Evolutionary conservation across 2,329 filamentous ascomycete species (phyloP), one percentile per base, ranked within the genome.

Genomic region (Onygenales sp.): DNA sequence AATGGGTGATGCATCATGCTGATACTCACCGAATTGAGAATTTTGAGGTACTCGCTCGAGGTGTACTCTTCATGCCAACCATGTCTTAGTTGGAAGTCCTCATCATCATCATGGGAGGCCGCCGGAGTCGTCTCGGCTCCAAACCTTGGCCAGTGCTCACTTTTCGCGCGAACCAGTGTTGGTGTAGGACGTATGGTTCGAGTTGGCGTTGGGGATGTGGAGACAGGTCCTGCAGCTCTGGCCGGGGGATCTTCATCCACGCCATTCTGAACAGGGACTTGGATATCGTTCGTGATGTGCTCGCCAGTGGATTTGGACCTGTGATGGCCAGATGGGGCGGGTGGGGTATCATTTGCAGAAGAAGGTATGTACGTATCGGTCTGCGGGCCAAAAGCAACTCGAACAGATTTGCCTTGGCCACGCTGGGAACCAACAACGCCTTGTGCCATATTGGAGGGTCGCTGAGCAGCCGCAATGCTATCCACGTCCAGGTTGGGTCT

Each of bases 41-140:
- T 81, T 54, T 87, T 86, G 62, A 94, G 86, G 63, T 94, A 91
- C 65, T 95, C 89, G 61, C 90, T 87, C 4, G 87, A 94, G 65
- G 89, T 87, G 67, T 95, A 90, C 69, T 95, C 89, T 61, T 91
- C 87, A 65, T 95, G 89, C 75, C 93, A 96, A 47, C 91, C 91
- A 73, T 96, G 91, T 48, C 91, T 82, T 67, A 85, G 80, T 57
- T 77, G 68, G 65, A 77, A 79, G 57, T 75, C 73, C 58, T 75
- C 78, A 57, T 79, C 79, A 39, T 71, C 71, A 39, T 73, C 74
- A 42, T 63, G 63, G 8, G 60, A 62, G 9, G 6, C 46, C 21
- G 17, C 34, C 11, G 59, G 52, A 7, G 66, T 52, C 49, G 62
- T 66, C 31, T 69, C 65, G 36, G 63, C 58, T 10, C 61, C 64